Conservation (phyloP, 768 basidiomycete species). For the Amanita fuliginea region DNA sequence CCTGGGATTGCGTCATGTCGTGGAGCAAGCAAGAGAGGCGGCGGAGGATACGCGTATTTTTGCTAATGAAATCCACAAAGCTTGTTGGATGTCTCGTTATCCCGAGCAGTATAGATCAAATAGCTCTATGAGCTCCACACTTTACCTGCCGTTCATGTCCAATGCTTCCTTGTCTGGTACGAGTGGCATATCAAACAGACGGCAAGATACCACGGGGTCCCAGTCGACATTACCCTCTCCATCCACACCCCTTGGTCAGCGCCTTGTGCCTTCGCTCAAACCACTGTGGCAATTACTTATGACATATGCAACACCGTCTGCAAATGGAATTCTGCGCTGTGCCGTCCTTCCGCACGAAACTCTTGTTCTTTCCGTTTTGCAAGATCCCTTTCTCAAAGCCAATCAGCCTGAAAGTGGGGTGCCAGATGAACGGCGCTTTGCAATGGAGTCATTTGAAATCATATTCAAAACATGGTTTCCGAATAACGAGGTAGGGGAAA, state of each 20-base stretch:
- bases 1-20: slow-evolving; percentile 52
- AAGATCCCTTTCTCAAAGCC: slow-evolving; percentile 41
- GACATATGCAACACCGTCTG: slow-evolving; percentile 26
- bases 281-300: slow-evolving; percentile 35
- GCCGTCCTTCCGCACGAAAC: slow-evolving; percentile 42
- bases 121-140: slow-evolving; percentile 21
- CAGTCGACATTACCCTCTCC: slow-evolving; percentile 21
- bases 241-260: slow-evolving; percentile 18
- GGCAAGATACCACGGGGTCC: slow-evolving; percentile 30
- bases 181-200: slow-evolving; percentile 11
- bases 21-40: slow-evolving; percentile 48
- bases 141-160: slow-evolving; percentile 32
- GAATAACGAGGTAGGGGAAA: slow-evolving; percentile 37
- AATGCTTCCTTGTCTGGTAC: slow-evolving; percentile 17
- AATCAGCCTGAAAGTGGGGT: slow-evolving; percentile 21
- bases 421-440: slow-evolving; percentile 43
- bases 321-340: slow-evolving; percentile 16
- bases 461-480: slow-evolving; percentile 46
- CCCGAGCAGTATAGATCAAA: slow-evolving; percentile 23
- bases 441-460: slow-evolving; percentile 53
- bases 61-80: slow-evolving; percentile 42
- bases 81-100: slow-evolving; percentile 43
- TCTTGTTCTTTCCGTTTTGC: slow-evolving; percentile 45
- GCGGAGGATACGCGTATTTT: slow-evolving; percentile 39
- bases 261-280: slow-evolving; percentile 26